Percentiles rank a stretch among this genome's conserved stretches.
Evolutionary conservation across 2,329 filamentous ascomycete genomes (phyloP).

Genomic region (Zymoseptoria ardabiliae): DNA sequence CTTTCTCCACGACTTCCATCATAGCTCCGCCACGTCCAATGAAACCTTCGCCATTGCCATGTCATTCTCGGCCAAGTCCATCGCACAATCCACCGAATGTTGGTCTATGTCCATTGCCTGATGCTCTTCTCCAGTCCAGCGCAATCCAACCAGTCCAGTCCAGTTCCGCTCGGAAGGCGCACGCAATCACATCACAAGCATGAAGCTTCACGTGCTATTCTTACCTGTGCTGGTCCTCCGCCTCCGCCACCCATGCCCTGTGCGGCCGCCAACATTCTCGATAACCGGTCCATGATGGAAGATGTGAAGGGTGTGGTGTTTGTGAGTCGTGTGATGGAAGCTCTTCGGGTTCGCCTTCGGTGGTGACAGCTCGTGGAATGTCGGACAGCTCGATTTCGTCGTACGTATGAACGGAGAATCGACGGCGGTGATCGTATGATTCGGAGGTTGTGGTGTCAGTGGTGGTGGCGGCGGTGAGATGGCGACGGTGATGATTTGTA

Average conservation of each 20-base stretch:
- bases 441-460: background rate
- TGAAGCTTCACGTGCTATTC: slow-evolving; percentile 18
- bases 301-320: background rate
- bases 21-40: background rate
- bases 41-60: background rate
- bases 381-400: background rate
- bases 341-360: background rate
- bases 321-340: background rate
- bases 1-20: background rate
- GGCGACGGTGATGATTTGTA: background rate
- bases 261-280: slow-evolving; percentile 74
- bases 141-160: background rate
- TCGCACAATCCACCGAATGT: background rate
- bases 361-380: background rate
- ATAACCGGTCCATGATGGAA: slow-evolving; percentile 76
- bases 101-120: background rate
- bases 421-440: slow-evolving; percentile 1
- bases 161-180: background rate
- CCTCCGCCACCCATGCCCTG: slow-evolving; percentile 59
- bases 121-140: background rate
- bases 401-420: slow-evolving; percentile 1
- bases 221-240: slow-evolving; percentile 58
- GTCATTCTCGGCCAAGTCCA: background rate
- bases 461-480: slow-evolving; percentile 4
- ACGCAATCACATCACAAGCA: background rate